Evolutionary conservation across 2,329 filamentous ascomycete genomes (phyloP).

Genomic region (Falciphora oryzae): DNA sequence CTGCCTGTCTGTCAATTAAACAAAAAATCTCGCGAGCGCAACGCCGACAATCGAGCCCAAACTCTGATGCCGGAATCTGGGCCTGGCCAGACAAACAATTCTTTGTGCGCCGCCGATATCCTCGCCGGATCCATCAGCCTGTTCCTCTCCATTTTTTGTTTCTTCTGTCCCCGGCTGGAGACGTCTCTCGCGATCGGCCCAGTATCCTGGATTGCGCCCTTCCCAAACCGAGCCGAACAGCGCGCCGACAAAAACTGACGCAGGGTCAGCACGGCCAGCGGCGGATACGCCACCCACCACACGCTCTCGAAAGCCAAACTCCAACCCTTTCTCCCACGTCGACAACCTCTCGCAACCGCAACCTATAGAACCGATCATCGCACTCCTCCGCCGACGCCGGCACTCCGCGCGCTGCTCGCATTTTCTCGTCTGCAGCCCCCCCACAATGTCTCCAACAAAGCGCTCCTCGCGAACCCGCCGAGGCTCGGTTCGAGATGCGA

Average conservation of each 20-base stretch:
- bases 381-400: neutral
- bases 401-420: neutral
- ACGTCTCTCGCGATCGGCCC: slow-evolving; percentile 5
- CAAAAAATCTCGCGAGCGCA: slow-evolving; percentile 4
- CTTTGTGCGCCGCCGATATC: slow-evolving; percentile 1
- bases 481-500: slow-evolving; percentile 17
- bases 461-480: slow-evolving; percentile 8
- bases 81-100: neutral
- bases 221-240: neutral
- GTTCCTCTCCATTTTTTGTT: slow-evolving; percentile 10
- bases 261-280: neutral
- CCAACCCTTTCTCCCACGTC: neutral
- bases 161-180: slow-evolving; percentile 8
- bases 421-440: neutral
- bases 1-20: slow-evolving; percentile 5
- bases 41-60: neutral
- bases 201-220: neutral
- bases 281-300: neutral
- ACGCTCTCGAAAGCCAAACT: neutral
- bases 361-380: neutral
- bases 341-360: too few species aligned
- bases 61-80: neutral
- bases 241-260: neutral
- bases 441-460: slow-evolving; percentile 7
- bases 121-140: neutral